Conservation (phyloP, 345 rosid genomes). For the Psidium friedrichsthalianum region DNA sequence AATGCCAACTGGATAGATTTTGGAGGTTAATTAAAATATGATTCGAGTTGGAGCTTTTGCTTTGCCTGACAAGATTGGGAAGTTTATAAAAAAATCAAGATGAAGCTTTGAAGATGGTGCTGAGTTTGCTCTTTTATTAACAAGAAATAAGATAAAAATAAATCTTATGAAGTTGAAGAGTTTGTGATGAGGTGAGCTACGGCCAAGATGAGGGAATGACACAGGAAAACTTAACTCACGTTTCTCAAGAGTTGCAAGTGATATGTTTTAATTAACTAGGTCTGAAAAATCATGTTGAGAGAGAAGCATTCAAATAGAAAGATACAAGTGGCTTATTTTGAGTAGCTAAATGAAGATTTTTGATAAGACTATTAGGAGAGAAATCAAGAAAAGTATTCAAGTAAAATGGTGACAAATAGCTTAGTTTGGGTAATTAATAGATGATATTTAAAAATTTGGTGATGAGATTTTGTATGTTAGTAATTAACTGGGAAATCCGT, state of each 20-base stretch:
- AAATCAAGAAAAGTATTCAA: neutral
- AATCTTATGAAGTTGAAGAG: neutral
- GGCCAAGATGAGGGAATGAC: neutral
- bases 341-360: neutral
- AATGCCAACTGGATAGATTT: neutral
- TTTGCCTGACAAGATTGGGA: neutral
- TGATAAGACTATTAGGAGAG: neutral
- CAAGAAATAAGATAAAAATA: neutral
- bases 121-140: neutral
- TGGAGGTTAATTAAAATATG: neutral
- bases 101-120: neutral
- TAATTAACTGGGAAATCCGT: neutral
- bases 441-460: neutral
- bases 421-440: neutral
- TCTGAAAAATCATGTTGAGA: neutral
- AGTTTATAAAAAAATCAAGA: neutral
- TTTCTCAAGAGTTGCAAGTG: neutral
- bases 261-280: neutral
- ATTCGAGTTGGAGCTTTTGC: neutral
- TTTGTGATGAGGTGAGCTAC: neutral
- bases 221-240: neutral
- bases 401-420: neutral
- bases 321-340: neutral
- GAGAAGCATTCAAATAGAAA: neutral
- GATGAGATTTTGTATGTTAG: neutral